Evolutionary conservation across 495 filamentous ascomycete genomes (phyloP).

Genomic region (Astrothelium macrocarpum): DNA sequence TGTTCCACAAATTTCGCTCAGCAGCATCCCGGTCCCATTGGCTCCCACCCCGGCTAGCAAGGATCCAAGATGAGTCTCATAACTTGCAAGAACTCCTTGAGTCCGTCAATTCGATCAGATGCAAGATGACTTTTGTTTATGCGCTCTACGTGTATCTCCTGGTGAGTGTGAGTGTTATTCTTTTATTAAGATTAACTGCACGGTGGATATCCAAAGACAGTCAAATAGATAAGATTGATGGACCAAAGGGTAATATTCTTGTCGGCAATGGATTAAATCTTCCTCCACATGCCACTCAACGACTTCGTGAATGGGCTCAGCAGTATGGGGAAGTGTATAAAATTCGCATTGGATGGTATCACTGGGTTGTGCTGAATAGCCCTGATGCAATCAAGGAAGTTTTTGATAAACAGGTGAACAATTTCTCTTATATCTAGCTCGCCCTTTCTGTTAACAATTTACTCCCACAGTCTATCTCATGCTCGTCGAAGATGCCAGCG

Average conservation of each 20-base stretch:
- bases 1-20: not conserved
- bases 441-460: not conserved
- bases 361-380: slow-evolving; percentile 34
- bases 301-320: slow-evolving; percentile 23
- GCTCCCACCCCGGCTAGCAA: no score
- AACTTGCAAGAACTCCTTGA: no score
- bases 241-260: not conserved
- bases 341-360: slow-evolving; percentile 31
- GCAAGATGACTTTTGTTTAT: not conserved
- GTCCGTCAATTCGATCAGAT: not conserved
- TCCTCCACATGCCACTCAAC: not conserved
- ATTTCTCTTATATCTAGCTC: not conserved
- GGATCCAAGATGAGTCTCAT: no score
- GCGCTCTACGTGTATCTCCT: not conserved
- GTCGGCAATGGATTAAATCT: not conserved
- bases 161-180: not conserved
- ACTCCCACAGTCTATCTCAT: not conserved
- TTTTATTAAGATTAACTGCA: not conserved
- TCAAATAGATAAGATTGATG: not conserved
- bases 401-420: slow-evolving; percentile 28
- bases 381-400: slow-evolving; percentile 33
- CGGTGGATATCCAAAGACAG: not conserved
- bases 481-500: slow-evolving; percentile 24
- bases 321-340: slow-evolving; percentile 29
- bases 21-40: no score